Conservation (phyloP, 1,284 basidiomycete species). For the Phylloboletellus chloephorus region DNA sequence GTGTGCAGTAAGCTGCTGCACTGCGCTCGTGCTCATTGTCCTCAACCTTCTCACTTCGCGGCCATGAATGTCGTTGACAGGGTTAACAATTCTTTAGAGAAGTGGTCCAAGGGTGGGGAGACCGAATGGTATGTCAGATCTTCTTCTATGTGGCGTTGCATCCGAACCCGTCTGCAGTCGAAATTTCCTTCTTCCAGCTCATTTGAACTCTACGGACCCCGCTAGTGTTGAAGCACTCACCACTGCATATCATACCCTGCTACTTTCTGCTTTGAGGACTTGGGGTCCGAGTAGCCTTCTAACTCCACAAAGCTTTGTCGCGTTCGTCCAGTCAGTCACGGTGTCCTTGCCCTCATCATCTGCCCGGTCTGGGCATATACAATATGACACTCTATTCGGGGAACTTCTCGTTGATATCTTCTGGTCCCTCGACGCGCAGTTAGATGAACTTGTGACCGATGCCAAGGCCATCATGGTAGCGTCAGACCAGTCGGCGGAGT, state of each 20-base stretch:
- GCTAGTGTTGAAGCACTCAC: constrained; percentile 50
- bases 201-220: constrained; percentile 51
- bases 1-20: constrained; percentile 12
- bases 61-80: constrained; percentile 50
- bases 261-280: constrained; percentile 52
- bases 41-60: constrained; percentile 10
- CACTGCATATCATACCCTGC: constrained; percentile 60
- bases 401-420: constrained; percentile 71
- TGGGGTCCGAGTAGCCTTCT: constrained; percentile 48
- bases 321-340: constrained; percentile 60
- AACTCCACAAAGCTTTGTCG: constrained; percentile 44
- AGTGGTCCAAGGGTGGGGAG: constrained; percentile 55
- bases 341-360: constrained; percentile 61
- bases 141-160: constrained; percentile 12
- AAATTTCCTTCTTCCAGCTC: constrained; percentile 49
- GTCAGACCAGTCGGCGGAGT: constrained; percentile 15
- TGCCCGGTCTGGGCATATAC: constrained; percentile 32
- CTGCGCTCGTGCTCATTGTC: constrained; percentile 17
- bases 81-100: constrained; percentile 42
- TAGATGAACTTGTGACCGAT: constrained; percentile 65
- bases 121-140: constrained; percentile 49
- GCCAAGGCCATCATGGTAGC: constrained; percentile 34
- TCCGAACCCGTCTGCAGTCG: constrained; percentile 39
- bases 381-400: constrained; percentile 45
- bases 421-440: constrained; percentile 70